Evolutionary conservation across 2,329 filamentous ascomycete genomes (phyloP), one percentile per base, ranked within the genome.

Genomic region (Diplocarpon rosae): DNA sequence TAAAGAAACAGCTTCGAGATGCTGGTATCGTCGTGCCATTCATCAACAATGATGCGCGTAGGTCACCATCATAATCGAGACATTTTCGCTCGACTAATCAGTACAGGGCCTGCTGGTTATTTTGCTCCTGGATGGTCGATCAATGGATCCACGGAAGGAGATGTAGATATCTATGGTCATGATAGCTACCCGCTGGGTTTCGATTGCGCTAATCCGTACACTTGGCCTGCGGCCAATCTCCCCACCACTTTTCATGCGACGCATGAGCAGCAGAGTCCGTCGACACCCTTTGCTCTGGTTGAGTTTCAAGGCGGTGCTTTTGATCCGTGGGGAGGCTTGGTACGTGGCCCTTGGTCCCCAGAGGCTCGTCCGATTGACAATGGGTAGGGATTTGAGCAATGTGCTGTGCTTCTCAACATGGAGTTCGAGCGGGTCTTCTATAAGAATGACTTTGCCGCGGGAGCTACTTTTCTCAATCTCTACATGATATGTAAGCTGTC

Each of bases 351-450:
- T 12, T 24, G 4, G 20, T 7, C 20, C 7, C 20, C 7, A 24
- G 20, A 24, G 7, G 20, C 7, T 24, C 7, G 20, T 3, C 7
- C 20, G 20, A 24, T 7, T 24, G 4, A 52, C 27, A 13, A 28
- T 34, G 11, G 5, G 2, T 36, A 56, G 53, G 82, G 83, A 0
- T 85, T 84, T 39, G 77, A 75, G 2, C 67, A 78, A 45, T 92
- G 86, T 54, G 67, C 73, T 3, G 65, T 68, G 2, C 68, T 89
- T 2, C 65, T 85, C 3, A 83, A 83, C 49, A 68, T 79, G n/a
- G 81, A 88, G 53, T 87, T 86, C 50, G 77, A 83, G 49, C 69
- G 84, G 13, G 79, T 92, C 0, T 86, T 88, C 58, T 85, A 87
- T 62, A 90, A 89, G 69, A 85, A 87, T 53, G 70, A 78, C 41